Percentiles rank a stretch among this genome's conserved stretches.
phyloP scores from a whole-genome alignment of 1,284 basidiomycete genomes.

The Moniliella sp. region DNA sequence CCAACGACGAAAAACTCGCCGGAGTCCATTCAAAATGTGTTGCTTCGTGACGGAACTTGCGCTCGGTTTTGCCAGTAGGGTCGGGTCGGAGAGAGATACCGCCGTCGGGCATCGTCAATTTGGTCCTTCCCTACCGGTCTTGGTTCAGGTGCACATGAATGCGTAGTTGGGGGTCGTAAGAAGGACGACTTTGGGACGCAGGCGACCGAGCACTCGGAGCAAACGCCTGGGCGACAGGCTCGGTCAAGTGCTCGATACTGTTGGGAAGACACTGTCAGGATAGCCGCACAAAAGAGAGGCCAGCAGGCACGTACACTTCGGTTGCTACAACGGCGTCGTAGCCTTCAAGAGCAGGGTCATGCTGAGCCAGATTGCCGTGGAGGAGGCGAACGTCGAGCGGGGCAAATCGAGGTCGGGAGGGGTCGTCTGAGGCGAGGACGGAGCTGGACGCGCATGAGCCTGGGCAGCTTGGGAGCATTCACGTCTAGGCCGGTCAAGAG shows the following conservation, averaged over 20 bases:
- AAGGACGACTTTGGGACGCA: constrained; percentile 56
- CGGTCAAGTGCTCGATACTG: constrained; percentile 68
- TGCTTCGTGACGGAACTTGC: constrained; percentile 50
- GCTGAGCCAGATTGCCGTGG: constrained; percentile 52
- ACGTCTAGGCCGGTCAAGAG: too few species aligned
- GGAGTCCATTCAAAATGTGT: constrained; percentile 65
- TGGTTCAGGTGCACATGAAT: constrained; percentile 63
- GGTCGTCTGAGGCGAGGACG: too few species aligned
- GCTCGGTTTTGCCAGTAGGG: constrained; percentile 49
- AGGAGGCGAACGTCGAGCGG: constrained; percentile 12
- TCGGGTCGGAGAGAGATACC: too few species aligned
- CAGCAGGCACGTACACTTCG: constrained; percentile 49
- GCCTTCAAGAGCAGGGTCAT: constrained; percentile 51
- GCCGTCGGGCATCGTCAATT: constrained; percentile 45
- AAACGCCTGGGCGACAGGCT: constrained; percentile 50
- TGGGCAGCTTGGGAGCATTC: too few species aligned
- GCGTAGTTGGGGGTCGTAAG: constrained; percentile 72
- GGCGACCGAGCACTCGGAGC: constrained; percentile 59
- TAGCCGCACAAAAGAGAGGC: background rate
- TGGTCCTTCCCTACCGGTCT: constrained; percentile 37
- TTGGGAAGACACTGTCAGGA: background rate
- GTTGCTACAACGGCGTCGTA: constrained; percentile 63
- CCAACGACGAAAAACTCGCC: constrained; percentile 1
- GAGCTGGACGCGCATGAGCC: too few species aligned
- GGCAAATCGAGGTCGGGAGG: constrained; percentile 1